Conservation (phyloP, 2,329 filamentous ascomycete genomes). For the Sarocladium kiliense region DNA sequence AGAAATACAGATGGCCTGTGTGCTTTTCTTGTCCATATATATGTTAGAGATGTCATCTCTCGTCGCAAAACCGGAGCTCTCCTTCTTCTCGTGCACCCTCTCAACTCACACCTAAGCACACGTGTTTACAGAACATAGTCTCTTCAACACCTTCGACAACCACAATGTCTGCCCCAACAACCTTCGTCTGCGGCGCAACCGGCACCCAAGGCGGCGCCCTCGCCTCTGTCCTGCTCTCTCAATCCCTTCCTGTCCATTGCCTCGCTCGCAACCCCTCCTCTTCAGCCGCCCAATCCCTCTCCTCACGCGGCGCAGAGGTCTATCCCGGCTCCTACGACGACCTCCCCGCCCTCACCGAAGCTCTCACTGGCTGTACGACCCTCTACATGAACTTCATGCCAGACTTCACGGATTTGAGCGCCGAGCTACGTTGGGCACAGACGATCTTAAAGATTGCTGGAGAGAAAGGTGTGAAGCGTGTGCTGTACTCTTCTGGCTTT, state of each 20-base stretch:
- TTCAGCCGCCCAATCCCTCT: constrained; percentile 22
- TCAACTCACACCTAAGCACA: too few relatives aligned
- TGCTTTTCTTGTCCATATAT: too few relatives aligned
- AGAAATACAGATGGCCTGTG: too few relatives aligned
- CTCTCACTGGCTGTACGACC: constrained; percentile 22
- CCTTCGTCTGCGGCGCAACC: constrained; percentile 35
- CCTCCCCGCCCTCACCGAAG: constrained; percentile 20
- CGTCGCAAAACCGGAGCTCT: too few relatives aligned
- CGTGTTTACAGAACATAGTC: too few relatives aligned
- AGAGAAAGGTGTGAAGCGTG: constrained; percentile 29
- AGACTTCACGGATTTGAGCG: constrained; percentile 22
- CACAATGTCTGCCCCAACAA: constrained; percentile 23
- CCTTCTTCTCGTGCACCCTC: too few relatives aligned
- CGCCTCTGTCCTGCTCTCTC: constrained; percentile 25
- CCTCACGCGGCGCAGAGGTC: constrained; percentile 26
- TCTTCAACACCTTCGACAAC: too few relatives aligned
- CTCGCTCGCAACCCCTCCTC: constrained; percentile 26
- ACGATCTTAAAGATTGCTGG: constrained; percentile 30
- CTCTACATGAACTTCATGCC: constrained; percentile 30
- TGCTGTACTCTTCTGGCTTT: constrained; percentile 31
- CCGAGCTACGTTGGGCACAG: constrained; percentile 24
- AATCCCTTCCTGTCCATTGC: constrained; percentile 26
- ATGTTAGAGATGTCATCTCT: too few relatives aligned
- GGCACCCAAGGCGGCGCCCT: constrained; percentile 33
- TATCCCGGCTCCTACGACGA: constrained; percentile 28